Evolutionary conservation across 2,329 filamentous ascomycete genomes (phyloP).

Genomic region (Phialophora macrospora): DNA sequence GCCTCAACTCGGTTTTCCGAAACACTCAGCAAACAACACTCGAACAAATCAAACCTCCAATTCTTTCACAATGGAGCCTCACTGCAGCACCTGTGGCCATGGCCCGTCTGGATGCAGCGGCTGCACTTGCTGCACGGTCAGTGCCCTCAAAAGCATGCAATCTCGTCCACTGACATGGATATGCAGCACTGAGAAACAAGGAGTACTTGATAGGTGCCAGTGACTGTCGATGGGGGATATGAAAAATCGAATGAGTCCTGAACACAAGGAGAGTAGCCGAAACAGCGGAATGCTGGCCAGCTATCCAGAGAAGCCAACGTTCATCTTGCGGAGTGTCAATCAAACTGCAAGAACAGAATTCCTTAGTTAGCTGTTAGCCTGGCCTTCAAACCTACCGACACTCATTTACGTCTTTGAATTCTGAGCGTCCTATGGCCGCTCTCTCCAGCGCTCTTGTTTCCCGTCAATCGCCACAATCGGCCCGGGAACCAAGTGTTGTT

Average conservation of each 20-base stretch:
- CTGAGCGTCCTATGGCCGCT: neutral
- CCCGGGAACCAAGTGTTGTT: neutral
- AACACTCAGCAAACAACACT: neutral
- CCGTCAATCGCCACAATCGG: neutral
- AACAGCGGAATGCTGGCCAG: neutral
- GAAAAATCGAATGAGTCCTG: neutral
- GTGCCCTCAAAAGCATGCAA: neutral
- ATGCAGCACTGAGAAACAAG: conserved; percentile 2
- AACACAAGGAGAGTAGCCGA: neutral
- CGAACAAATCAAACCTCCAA: neutral
- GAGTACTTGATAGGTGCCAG: neutral
- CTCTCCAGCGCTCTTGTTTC: neutral
- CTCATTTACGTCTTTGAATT: neutral
- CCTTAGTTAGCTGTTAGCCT: neutral
- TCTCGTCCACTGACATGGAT: neutral
- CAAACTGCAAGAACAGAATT: neutral
- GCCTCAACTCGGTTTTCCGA: neutral
- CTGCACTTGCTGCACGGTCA: conserved; percentile 12
- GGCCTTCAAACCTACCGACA: neutral
- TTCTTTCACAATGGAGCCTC: conserved; percentile 1
- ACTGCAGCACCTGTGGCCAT: conserved; percentile 11
- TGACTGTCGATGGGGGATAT: neutral
- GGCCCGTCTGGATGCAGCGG: conserved; percentile 7
- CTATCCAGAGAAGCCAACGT: neutral
- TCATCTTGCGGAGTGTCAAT: neutral